Base-by-base conservation (phyloP, 306 rosid species). In the Gillenia trifoliata region DNA sequence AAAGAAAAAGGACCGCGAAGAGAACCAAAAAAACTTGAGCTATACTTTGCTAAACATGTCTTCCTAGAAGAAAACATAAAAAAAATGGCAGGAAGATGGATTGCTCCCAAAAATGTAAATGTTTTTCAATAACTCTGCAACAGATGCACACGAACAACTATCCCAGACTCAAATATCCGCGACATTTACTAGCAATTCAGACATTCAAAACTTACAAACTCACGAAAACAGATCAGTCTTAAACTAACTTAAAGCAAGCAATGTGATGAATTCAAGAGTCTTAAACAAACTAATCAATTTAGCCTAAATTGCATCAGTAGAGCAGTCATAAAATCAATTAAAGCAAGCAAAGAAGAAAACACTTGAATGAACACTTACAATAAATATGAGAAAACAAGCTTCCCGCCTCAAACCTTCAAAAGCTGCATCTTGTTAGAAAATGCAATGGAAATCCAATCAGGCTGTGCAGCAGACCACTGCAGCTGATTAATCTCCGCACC, bases 381-480 rank as follows among this genome's bases (percentile, higher is more conserved):
- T 2, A 19, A 13, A 40, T 50, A 22, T 36, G 40, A 28, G 40
- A 29, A 61, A 61, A 7, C 52, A 45, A 45, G 52, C 52, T 5
- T 45, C 52, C 20, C 52, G 4, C 88, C 72, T 88, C 86, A 92
- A 71, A 90, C 98, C 82, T 86, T 92, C 91, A 94, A 88, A 76
- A 94, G 95, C 90, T 92, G 96, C 89, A 94, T 83, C 79, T 94
- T 94, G 72, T 89, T 90, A 0, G 93, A 85, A 80, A 86, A 94
- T n/a, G 97, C 97, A 29, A 94, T 59, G 12, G 92, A 90, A 68
- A 94, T 87, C 97, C 99, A 94, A 22, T 94, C 96, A 10, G 98
- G 98, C 73, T 80, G 93, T 2, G 93, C 83, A 0, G 93, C 85
- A 7, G 92, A 82, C 98, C 98, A 94, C 80, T 94, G 99, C 57